Evolutionary conservation across 2,329 filamentous ascomycete genomes (phyloP), one percentile per base, ranked within the genome.

Genomic region (Trichoderma arundinaceum): DNA sequence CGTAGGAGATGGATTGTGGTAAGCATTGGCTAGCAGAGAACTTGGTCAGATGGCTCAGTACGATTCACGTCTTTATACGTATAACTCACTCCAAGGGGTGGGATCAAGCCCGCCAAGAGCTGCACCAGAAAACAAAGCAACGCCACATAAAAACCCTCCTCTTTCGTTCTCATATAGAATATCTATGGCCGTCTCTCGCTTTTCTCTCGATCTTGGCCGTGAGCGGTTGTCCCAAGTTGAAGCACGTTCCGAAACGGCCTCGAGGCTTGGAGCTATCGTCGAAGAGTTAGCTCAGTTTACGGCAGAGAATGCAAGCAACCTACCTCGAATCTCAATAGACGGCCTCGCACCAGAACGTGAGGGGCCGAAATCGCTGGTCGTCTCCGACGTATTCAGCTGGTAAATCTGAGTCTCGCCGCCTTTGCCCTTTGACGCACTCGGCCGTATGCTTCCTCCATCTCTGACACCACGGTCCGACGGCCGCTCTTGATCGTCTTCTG

Each of bases 141-240:
- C 86, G 33, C 95, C 94, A 72, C 94, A 98, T 68, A 96, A 82
- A 74, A 97, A 96, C 44, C 88, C 89, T 10, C 95, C 95, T 65
- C 95, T 87, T 79, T 99, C 92, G 74, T 99, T 99, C 77, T 99
- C 95, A 77, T 96, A 98, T 0, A 99, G 82, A 5, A 98, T 86
- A 69, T 99, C 95, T 67, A 98, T 88, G 33, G 86, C 89, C 2
- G 82, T 81, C 69, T 88, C 74, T 80, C 83, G 68, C 74, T 78
- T 66, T 77, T 73, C 68, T 39, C 76, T 70, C 13, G 71, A 73
- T 53, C 70, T 74, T 8, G 76, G 75, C 46, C 76, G 75, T 39
- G 81, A 78, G 56, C 79, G 70, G 65, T 13, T 28, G n/a, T 63
- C 54, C 41, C 49, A 41, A 12, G 35, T 39, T 32, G 61, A 49